These are phyloP conservation scores for Nidularia pulvinata DNA, from an alignment of 768 basidiomycete genomes.

Conservation along the genomic window DNA sequence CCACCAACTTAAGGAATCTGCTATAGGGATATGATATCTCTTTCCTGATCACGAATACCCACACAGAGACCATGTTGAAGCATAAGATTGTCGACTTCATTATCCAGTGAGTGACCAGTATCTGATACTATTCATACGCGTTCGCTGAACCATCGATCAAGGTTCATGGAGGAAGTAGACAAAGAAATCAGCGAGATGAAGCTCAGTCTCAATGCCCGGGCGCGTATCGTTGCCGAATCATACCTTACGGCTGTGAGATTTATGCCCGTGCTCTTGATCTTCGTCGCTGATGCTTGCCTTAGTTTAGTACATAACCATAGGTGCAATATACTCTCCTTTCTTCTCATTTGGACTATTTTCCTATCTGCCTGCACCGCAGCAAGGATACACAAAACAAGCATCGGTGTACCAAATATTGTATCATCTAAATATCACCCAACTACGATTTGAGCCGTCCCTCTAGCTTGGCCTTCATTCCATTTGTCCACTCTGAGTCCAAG, in stretches of 20 bases:
- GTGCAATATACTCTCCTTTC: conserved; percentile 4
- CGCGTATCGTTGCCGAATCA: conserved; percentile 96
- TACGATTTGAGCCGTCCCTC: neutral
- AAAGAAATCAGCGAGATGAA: conserved; percentile 99
- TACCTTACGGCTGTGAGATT: conserved; percentile 85
- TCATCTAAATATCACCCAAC: conserved; percentile 1
- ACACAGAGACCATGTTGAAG: conserved; percentile 98
- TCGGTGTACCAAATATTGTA: conserved; percentile 5
- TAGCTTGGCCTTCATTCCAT: conserved; percentile 15
- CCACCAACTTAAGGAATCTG: conserved; percentile 1
- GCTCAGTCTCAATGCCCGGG: conserved; percentile 92
- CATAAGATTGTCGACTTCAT: conserved; percentile 99
- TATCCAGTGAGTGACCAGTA: conserved; percentile 71
- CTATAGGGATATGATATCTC: conserved; percentile 96
- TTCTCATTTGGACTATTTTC: neutral
- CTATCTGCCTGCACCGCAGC: too few species aligned
- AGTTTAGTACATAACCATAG: conserved; percentile 36
- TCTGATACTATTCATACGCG: conserved; percentile 1
- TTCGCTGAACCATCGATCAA: conserved; percentile 21
- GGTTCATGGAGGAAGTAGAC: conserved; percentile 99
- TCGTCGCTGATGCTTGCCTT: conserved; percentile 4
- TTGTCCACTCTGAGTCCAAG: conserved; percentile 40
- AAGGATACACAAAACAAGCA: too few species aligned
- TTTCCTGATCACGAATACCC: conserved; percentile 96
- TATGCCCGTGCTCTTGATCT: neutral